Percentiles rank a stretch among this genome's conserved stretches.
Conservation (phyloP, 176 grass and related monocot species). For the Carex cristatella region DNA sequence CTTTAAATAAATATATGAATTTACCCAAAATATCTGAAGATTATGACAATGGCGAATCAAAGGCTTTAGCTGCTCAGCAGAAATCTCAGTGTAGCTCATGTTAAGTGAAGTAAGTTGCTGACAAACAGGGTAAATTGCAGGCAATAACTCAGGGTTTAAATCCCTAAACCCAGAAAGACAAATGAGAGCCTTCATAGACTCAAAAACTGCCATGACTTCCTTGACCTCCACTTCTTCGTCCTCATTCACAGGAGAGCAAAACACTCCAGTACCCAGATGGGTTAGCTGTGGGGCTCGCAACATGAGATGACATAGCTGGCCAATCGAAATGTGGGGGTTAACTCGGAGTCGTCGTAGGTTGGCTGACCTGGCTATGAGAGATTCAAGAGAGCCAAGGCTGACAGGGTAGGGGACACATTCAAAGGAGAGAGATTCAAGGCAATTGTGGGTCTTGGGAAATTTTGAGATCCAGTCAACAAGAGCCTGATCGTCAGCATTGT, state of each 20-base stretch:
- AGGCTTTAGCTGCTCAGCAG: slow-evolving; percentile 44
- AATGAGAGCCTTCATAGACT: slow-evolving; percentile 35
- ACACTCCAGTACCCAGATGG: slow-evolving; percentile 72
- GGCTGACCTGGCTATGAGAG: slow-evolving; percentile 65
- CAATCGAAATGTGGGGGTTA: slow-evolving; percentile 61
- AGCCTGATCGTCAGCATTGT: slow-evolving; percentile 26
- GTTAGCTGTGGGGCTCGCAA: slow-evolving; percentile 48
- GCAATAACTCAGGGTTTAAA: slow-evolving; percentile 56
- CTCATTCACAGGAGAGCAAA: slow-evolving; percentile 36
- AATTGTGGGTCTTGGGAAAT: slow-evolving; percentile 45
- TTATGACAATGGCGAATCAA: slow-evolving; percentile 62
- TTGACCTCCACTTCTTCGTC: slow-evolving; percentile 32
- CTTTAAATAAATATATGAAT: neutral
- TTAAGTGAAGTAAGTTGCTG: slow-evolving; percentile 52
- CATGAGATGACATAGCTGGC: slow-evolving; percentile 69
- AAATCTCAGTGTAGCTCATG: slow-evolving; percentile 63
- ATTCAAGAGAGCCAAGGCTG: slow-evolving; percentile 44
- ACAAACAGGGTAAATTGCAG: slow-evolving; percentile 43
- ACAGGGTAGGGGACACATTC: slow-evolving; percentile 49
- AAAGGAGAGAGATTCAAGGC: slow-evolving; percentile 64
- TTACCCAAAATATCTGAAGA: slow-evolving; percentile 81
- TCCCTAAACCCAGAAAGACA: slow-evolving; percentile 85
- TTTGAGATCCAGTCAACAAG: slow-evolving; percentile 58
- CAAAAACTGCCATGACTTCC: slow-evolving; percentile 37
- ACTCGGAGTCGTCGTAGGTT: slow-evolving; percentile 55